A percentile compares a stretch with the other conserved stretches of the same genome.
These are phyloP conservation scores for Candida multigemmis DNA, from an alignment of 805 yeast genomes.

Conservation along the genomic window DNA sequence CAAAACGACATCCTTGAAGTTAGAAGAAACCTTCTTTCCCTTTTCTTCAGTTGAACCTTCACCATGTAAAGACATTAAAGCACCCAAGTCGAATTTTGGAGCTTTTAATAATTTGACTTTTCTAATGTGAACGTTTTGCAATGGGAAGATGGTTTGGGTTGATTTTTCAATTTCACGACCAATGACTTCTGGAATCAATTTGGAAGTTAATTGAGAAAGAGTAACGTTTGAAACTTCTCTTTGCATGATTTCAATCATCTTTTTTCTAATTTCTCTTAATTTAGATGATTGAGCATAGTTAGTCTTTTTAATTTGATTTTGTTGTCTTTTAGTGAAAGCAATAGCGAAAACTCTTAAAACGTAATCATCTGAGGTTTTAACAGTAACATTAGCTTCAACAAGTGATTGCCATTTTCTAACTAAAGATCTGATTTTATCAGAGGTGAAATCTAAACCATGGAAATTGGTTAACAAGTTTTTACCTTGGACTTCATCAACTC, in stretches of 20 bases:
- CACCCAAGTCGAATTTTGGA: constrained; percentile 97
- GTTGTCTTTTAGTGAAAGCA: constrained; percentile 97
- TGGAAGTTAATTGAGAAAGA: constrained; percentile 91
- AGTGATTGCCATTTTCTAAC: constrained; percentile 99
- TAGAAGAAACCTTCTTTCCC: constrained; percentile 95
- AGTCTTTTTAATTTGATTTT: constrained; percentile 95
- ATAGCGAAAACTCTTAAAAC: constrained; percentile 92
- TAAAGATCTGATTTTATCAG: constrained; percentile 94
- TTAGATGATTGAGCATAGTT: constrained; percentile 97
- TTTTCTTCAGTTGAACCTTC: constrained; percentile 85
- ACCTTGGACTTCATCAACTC: constrained; percentile 99
- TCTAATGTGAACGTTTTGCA: constrained; percentile 98
- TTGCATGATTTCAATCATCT: constrained; percentile 91
- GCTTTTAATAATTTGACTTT: constrained; percentile 97
- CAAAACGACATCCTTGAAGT: constrained; percentile 98
- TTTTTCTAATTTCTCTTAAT: constrained; percentile 95
- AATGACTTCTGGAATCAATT: constrained; percentile 97
- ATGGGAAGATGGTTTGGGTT: constrained; percentile 90
- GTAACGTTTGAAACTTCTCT: constrained; percentile 94
- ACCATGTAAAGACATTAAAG: constrained; percentile 95
- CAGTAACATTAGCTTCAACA: constrained; percentile 97
- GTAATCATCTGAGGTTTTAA: constrained; percentile 96
- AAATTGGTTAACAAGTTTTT: constrained; percentile 97
- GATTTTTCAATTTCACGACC: constrained; percentile 98
- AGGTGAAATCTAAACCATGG: constrained; percentile 98